Evolutionary conservation across 2,329 filamentous ascomycete genomes (phyloP), one percentile per base, ranked within the genome.

Genomic region (Paramyrothecium roridum): DNA sequence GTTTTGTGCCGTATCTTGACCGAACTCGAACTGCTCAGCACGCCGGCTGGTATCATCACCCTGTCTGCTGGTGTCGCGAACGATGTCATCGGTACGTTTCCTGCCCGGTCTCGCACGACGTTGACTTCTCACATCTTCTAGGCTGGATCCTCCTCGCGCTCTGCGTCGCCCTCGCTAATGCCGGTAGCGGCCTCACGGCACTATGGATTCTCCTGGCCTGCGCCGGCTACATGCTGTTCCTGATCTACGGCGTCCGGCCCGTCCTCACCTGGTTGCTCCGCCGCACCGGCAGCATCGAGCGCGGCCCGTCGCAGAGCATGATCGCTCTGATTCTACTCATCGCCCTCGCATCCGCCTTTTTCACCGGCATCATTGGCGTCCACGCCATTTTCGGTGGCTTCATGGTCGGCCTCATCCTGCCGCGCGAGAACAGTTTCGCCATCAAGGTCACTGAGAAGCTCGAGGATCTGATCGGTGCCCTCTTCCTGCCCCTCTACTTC

Each of bases 381-480:
- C 93, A 98, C 69, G 85, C 93, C 54, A 97, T 98, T 67, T 98
- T 98, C 65, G 93, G 93, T 46, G 92, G 89, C 3, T 98, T 98
- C 69, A 79, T 97, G 56, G 84, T 93, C 46, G 93, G 93, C 2
- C 71, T 98, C 23, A 95, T 98, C 55, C 92, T 92, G 62, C 93
- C 93, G 0, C 92, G 95, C 66, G 90, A 96, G 56, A 89, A 90
- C 50, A 90, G 92, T 26, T 96, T 96, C 66, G 89, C 91, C 21
- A 95, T 96, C 72, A 93, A 93, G 62, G 77, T 96, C 45, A 95
- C 91, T 0, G 92, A 96, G 67, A 97, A 97, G 77, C 87, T 98
- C 56, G 93, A 98, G 70, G 93, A 98, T 80, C 76, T 97, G 12
- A 87, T 97, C 30, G 85, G 87, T 0, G 87, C 89, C 1, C 75